Evolutionary conservation across 2,329 filamentous ascomycete species (phyloP), one percentile per base, ranked within the genome.

Genomic region (Kalaharituber pfeilii): DNA sequence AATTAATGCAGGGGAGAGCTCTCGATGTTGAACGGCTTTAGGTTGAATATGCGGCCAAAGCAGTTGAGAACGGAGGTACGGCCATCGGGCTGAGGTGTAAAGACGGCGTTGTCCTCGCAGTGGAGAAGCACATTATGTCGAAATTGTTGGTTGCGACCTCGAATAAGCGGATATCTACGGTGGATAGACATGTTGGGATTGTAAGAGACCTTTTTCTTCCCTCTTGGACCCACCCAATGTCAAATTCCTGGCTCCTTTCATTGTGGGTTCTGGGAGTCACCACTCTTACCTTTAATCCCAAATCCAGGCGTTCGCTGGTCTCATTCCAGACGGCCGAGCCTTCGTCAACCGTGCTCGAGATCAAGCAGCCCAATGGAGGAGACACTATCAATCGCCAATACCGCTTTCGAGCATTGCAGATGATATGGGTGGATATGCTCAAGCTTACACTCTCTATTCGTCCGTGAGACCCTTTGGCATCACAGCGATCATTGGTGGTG

Each of bases 1-100:
- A 36, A 42, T 26, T 20, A 8, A 45, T 5, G 8, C 22, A 27
- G 27, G 47, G 51, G 45, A n/a, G 45, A 29, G 50, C 49, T 53
- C 26, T 24, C 22, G n/a, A 5, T 50, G 13, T 20, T 45, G 20
- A 49, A 52, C 28, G 20, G 8, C 22, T 47, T 26, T 63, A 79
- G 76, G 80, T 82, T 70, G 91, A 98, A 77, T 98, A 98, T 70
- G 91, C 91, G 63, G 84, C 93, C 65, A 98, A 98, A 76, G 91
- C 91, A 54, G 91, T 98, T 60, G 91, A 98, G 74, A 96, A 93
- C 66, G 91, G 89, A 62, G 89, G 91, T 67, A 98, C 91, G 53
- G 87, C 88, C 53, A 80, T 98, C 69, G 91, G 91, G 64, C 94
- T 98, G 71, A 79, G 87, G 69, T 94, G 87, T 78, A 94, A 94